Base-by-base conservation (phyloP, 2,329 filamentous ascomycete genomes). In the Xylaria sp. region DNA sequence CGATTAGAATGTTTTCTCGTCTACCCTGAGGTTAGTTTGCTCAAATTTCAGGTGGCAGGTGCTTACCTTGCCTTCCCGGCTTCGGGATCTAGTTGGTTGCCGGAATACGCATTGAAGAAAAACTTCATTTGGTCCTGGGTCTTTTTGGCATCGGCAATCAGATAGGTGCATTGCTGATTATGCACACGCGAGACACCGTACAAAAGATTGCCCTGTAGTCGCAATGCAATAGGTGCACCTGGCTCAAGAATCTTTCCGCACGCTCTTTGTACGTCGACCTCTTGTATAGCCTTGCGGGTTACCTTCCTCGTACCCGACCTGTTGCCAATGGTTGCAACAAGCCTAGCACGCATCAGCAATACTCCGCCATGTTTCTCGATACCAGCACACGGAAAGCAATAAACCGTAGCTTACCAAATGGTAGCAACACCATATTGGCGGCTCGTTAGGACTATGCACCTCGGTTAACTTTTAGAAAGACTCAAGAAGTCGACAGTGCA, bases 401-500 rank as follows among this genome's bases (percentile, higher is more conserved):
- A 57, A 33, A 6, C 38, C 2, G 15, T 13, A 26, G 65, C 87
- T 76, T 85, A 97, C 95, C 96, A 99, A 68, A 99, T 91, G 2
- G 95, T 99, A 15, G 95, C 92, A 66, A 99, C 92, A 65, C 96
- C 96, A 87, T 97, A 92, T 79, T 96, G 91, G 77, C 90, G 90
- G 70, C 88, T 95, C 3, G 90, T 96, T 64, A 99, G 88, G 68
- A 99, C 89, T 91, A 65, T 44, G 4, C 11, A 38, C 13, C 15
- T 60, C 28, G 51, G 60, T 68, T 33, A 71, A 63, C 6, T 33
- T 40, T 2, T 23, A 26, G 1, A 15, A 46, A 36, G 11, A 33
- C 6, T 6, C n/a, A 3, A 17, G 11, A 48, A 26, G 66, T 20
- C 4, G 11, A 20, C 26, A 42, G 28, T 20, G 81, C 90, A 78